Evolutionary conservation across 129 eudicot genomes (phyloP).

Genomic region (Silybum marianum): DNA sequence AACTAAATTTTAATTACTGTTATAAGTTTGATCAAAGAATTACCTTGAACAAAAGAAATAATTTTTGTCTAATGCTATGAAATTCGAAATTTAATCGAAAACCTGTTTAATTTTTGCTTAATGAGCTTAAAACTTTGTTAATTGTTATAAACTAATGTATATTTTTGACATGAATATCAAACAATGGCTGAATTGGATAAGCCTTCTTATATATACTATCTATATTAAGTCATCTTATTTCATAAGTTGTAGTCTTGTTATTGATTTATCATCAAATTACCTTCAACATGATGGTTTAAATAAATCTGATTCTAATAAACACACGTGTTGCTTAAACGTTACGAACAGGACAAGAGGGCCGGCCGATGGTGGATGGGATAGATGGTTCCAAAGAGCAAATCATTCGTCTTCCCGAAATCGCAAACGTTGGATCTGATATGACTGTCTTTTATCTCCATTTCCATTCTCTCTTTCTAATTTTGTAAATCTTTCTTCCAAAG

Average conservation of each 20-base stretch:
- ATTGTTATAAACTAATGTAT: background rate
- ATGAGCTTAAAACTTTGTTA: too few species aligned
- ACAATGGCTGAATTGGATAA: background rate
- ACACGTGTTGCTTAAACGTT: background rate
- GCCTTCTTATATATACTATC: too few species aligned
- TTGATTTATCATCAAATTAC: too few species aligned
- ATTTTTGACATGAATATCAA: background rate
- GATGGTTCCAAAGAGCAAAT: slow-evolving; percentile 78
- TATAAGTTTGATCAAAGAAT: background rate
- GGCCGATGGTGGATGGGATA: slow-evolving; percentile 64
- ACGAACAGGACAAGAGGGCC: slow-evolving; percentile 73
- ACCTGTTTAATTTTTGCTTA: background rate
- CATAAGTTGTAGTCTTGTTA: background rate
- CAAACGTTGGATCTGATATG: slow-evolving; percentile 66
- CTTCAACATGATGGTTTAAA: background rate
- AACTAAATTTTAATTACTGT: background rate
- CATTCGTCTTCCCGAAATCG: slow-evolving; percentile 51
- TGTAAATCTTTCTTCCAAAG: slow-evolving; percentile 33
- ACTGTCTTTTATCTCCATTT: background rate
- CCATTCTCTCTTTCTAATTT: background rate
- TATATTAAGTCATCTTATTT: background rate
- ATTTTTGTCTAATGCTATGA: background rate
- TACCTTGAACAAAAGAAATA: background rate
- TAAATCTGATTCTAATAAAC: background rate
- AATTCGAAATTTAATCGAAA: background rate